Evolutionary conservation across 2,329 filamentous ascomycete species (phyloP).

Genomic region (Cordyceps sp.): DNA sequence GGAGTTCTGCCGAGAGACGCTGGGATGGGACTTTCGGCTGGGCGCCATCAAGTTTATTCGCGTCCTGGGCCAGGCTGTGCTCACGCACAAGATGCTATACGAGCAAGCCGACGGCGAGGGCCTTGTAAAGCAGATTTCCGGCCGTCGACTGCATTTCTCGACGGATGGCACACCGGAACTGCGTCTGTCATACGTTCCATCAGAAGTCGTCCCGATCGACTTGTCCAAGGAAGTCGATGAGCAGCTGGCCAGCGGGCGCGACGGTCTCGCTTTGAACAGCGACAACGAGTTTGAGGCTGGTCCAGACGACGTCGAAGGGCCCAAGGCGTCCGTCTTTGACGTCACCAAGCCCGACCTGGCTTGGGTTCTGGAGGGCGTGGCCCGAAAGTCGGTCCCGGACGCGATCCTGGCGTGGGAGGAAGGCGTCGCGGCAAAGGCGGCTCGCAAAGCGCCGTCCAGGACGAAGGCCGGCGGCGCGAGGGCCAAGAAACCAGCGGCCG

Average conservation of each 20-base stretch:
- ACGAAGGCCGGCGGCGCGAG: conserved; percentile 7
- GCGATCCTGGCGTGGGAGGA: conserved; percentile 12
- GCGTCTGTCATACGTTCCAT: conserved; percentile 61
- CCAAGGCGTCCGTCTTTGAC: conserved; percentile 30
- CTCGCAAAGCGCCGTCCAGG: conserved; percentile 9
- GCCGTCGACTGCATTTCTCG: conserved; percentile 49
- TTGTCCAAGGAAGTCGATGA: conserved; percentile 56
- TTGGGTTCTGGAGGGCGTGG: conserved; percentile 22
- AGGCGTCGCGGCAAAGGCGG: conserved; percentile 6
- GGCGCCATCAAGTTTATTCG: conserved; percentile 77
- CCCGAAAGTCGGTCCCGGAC: conserved; percentile 9
- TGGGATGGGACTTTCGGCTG: conserved; percentile 67
- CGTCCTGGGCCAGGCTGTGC: conserved; percentile 59
- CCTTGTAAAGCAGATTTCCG: conserved; percentile 51
- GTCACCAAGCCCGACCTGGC: conserved; percentile 41
- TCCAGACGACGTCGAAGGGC: conserved; percentile 8
- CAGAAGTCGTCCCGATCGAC: conserved; percentile 62
- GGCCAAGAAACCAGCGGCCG: conserved; percentile 5
- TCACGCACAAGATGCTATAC: conserved; percentile 39
- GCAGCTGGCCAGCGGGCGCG: conserved; percentile 30
- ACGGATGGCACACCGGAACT: conserved; percentile 65
- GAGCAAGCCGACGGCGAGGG: conserved; percentile 13
- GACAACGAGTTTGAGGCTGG: conserved; percentile 45
- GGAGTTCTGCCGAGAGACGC: conserved; percentile 59
- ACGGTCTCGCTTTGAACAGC: conserved; percentile 42